Evolutionary conservation across 306 rosid species (phyloP).

Genomic region (Quercus parvula): DNA sequence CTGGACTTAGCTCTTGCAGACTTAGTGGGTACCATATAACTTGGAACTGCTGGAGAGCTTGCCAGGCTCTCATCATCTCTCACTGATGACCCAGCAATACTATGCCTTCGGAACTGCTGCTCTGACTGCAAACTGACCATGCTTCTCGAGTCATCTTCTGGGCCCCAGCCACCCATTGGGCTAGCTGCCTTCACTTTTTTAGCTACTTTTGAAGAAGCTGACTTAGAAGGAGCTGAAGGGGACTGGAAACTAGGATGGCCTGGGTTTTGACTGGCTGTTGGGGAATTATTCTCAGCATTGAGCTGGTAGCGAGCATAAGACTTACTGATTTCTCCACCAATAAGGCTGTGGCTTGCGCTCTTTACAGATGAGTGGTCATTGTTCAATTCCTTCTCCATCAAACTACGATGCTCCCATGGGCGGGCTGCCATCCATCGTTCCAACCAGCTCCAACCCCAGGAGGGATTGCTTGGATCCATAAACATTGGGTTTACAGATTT

Average conservation of each 20-base stretch:
- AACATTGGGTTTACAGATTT: slow-evolving; percentile 79
- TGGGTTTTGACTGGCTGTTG: slow-evolving; percentile 65
- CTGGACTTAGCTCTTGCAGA: slow-evolving; percentile 87
- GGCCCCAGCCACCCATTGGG: slow-evolving; percentile 52
- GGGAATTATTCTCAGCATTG: slow-evolving; percentile 76
- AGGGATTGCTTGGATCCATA: slow-evolving; percentile 92
- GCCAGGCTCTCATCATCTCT: slow-evolving; percentile 80
- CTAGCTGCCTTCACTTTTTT: slow-evolving; percentile 61
- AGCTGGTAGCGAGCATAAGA: slow-evolving; percentile 87
- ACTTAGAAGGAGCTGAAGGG: slow-evolving; percentile 68
- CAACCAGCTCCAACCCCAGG: slow-evolving; percentile 99
- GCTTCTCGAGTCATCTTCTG: slow-evolving; percentile 72
- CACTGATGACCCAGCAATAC: slow-evolving; percentile 58
- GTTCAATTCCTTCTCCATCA: slow-evolving; percentile 51
- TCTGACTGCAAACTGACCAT: slow-evolving; percentile 62
- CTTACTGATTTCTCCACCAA: slow-evolving; percentile 84
- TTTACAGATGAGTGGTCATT: slow-evolving; percentile 57
- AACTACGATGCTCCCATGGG: slow-evolving; percentile 60
- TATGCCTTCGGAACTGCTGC: slow-evolving; percentile 70
- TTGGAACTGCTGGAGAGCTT: slow-evolving; percentile 67
- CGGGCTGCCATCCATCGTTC: slow-evolving; percentile 97
- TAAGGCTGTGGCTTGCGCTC: slow-evolving; percentile 46
- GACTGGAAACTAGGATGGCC: slow-evolving; percentile 51
- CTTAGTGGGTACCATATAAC: slow-evolving; percentile 85
- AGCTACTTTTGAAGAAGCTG: slow-evolving; percentile 35